Percentiles rank a stretch among this genome's conserved stretches.
These are phyloP conservation scores for Arthrocladium fulminans DNA, from an alignment of 2,329 filamentous ascomycete species.

Conservation along the genomic window DNA sequence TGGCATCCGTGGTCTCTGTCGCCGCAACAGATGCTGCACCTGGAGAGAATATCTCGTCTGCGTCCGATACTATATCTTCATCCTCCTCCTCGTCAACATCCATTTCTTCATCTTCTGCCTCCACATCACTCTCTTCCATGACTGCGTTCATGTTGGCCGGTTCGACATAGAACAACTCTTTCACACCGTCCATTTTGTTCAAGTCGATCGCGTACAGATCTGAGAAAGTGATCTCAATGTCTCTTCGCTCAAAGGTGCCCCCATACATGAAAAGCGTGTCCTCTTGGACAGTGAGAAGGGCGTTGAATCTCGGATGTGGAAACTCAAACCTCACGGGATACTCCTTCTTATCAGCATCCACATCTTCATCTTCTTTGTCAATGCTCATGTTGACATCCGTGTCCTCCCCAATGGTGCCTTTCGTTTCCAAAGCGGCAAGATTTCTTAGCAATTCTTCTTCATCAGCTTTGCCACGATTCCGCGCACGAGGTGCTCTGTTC, in stretches of 20 bases:
- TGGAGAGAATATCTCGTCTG: slow-evolving; percentile 33
- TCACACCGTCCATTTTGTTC: slow-evolving; percentile 89
- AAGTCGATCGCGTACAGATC: slow-evolving; percentile 89
- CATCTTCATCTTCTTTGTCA: slow-evolving; percentile 45
- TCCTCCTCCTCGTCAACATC: slow-evolving; percentile 36
- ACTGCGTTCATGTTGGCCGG: slow-evolving; percentile 73
- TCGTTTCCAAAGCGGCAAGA: slow-evolving; percentile 74
- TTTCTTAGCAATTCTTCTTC: slow-evolving; percentile 86
- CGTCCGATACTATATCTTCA: slow-evolving; percentile 44
- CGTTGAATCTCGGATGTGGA: slow-evolving; percentile 84
- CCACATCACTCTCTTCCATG: slow-evolving; percentile 53
- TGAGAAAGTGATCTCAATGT: slow-evolving; percentile 90
- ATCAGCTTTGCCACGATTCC: slow-evolving; percentile 69
- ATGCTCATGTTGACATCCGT: slow-evolving; percentile 35
- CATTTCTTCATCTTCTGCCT: slow-evolving; percentile 34
- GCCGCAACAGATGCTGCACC: slow-evolving; percentile 28
- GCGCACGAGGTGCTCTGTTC: slow-evolving; percentile 36
- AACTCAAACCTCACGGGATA: slow-evolving; percentile 67
- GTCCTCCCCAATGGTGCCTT: slow-evolving; percentile 51
- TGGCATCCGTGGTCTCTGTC: slow-evolving; percentile 29
- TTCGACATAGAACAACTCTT: slow-evolving; percentile 78
- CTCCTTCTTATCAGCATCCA: slow-evolving; percentile 42
- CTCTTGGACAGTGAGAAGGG: slow-evolving; percentile 80
- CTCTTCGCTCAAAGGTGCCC: slow-evolving; percentile 89
- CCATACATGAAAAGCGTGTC: slow-evolving; percentile 91